Conservation (phyloP, 371 early-diverging fungal genomes). For the Thermomucor indicae-seudaticae region DNA sequence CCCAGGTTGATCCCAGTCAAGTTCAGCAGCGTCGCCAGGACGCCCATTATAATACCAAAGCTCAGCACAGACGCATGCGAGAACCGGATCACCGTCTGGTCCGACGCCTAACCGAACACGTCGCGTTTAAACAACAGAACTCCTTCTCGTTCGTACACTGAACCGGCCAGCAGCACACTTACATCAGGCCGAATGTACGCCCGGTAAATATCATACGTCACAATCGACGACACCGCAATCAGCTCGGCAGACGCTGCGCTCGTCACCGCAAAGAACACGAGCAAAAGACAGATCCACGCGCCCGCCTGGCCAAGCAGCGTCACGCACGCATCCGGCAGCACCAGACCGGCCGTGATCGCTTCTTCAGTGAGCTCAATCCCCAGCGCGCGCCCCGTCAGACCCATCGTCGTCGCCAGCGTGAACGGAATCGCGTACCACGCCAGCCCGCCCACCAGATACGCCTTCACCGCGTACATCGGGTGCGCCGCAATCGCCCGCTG, state of each 20-base stretch:
- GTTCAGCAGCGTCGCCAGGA: slow-evolving; percentile 55
- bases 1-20: slow-evolving; percentile 62
- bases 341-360: slow-evolving; percentile 61
- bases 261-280: slow-evolving; percentile 73
- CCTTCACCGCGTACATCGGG: slow-evolving; percentile 63
- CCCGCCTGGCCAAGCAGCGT: slow-evolving; percentile 58
- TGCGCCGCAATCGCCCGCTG: slow-evolving; percentile 70
- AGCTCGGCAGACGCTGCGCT: slow-evolving; percentile 65
- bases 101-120: slow-evolving; percentile 32
- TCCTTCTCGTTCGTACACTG: background rate
- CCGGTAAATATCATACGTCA: slow-evolving; percentile 67
- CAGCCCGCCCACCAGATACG: slow-evolving; percentile 66
- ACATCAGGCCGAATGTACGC: slow-evolving; percentile 59
- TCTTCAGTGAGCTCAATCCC: slow-evolving; percentile 41
- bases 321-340: slow-evolving; percentile 61
- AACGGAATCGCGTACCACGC: slow-evolving; percentile 74
- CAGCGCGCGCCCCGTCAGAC: slow-evolving; percentile 62
- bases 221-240: slow-evolving; percentile 66
- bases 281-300: slow-evolving; percentile 55
- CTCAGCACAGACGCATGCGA: slow-evolving; percentile 52
- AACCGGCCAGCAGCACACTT: background rate
- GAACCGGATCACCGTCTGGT: slow-evolving; percentile 51
- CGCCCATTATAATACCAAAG: slow-evolving; percentile 68
- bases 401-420: slow-evolving; percentile 66
- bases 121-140: background rate